Conservation (phyloP, 2,329 filamentous ascomycete genomes). For the Alternaria sp. region DNA sequence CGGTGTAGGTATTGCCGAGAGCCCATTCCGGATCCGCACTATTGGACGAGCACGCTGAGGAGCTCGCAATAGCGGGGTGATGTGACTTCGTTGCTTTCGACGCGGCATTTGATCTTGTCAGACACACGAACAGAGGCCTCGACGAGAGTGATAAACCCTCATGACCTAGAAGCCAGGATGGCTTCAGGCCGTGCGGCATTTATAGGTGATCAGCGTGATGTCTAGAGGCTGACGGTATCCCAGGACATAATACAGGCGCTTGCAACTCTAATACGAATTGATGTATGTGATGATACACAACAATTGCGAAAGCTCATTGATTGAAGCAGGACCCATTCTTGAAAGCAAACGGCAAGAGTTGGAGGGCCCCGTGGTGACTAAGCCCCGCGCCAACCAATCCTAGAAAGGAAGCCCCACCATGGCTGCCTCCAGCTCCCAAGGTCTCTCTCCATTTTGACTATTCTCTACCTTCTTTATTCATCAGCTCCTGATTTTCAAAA, state of each 20-base stretch:
- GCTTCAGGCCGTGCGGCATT: background rate
- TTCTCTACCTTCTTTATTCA: background rate
- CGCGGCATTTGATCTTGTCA: background rate
- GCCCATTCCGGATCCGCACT: background rate
- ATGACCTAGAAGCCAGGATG: conserved; percentile 1
- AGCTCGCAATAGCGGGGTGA: background rate
- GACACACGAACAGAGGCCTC: conserved; percentile 23
- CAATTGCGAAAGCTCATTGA: background rate
- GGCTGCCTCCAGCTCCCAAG: background rate
- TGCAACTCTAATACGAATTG: background rate
- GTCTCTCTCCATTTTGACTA: background rate
- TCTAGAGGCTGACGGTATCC: background rate
- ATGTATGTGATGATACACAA: background rate
- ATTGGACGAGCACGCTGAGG: background rate
- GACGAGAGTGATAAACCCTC: conserved; percentile 21
- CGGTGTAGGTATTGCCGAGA: background rate
- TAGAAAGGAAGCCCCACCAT: background rate
- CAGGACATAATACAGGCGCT: background rate
- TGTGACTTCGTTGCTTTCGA: background rate
- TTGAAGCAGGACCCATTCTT: background rate
- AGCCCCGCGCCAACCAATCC: background rate
- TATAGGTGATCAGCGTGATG: background rate
- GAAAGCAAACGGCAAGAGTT: background rate
- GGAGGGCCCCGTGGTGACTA: background rate
- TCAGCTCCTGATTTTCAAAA: background rate